Evolutionary conservation across 2,329 filamentous ascomycete genomes (phyloP).

Genomic region (Pestalotiopsis sp.): DNA sequence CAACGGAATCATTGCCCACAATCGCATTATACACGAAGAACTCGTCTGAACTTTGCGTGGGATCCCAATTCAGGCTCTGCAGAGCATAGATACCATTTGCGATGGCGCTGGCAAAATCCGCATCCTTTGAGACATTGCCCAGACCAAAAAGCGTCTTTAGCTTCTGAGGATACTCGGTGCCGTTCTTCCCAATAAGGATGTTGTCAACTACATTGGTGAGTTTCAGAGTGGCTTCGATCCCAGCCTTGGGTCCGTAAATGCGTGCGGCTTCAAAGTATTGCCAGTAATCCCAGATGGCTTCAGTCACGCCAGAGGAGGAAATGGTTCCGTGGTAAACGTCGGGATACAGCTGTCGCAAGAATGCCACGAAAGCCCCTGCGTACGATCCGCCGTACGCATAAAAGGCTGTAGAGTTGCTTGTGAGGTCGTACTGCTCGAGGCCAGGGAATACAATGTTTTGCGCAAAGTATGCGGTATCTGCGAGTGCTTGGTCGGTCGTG

Average conservation of each 20-base stretch:
- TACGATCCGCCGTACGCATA: slow-evolving; percentile 86
- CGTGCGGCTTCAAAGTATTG: slow-evolving; percentile 56
- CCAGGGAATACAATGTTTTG: slow-evolving; percentile 72
- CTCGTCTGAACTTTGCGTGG: slow-evolving; percentile 39
- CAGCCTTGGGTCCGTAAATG: slow-evolving; percentile 56
- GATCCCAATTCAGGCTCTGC: slow-evolving; percentile 58
- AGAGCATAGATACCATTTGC: slow-evolving; percentile 43
- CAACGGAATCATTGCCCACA: slow-evolving; percentile 41
- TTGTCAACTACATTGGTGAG: slow-evolving; percentile 54
- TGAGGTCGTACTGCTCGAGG: slow-evolving; percentile 68
- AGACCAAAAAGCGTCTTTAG: slow-evolving; percentile 50
- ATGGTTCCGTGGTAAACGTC: slow-evolving; percentile 80
- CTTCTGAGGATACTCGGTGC: slow-evolving; percentile 42
- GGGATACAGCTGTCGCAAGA: slow-evolving; percentile 76
- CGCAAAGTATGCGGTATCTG: slow-evolving; percentile 82
- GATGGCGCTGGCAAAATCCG: slow-evolving; percentile 52
- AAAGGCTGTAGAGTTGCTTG: slow-evolving; percentile 67
- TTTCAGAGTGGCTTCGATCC: slow-evolving; percentile 65
- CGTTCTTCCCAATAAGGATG: slow-evolving; percentile 46
- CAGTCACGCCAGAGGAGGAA: slow-evolving; percentile 77
- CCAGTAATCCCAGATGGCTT: slow-evolving; percentile 79
- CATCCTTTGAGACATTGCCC: slow-evolving; percentile 42
- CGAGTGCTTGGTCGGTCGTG: slow-evolving; percentile 80
- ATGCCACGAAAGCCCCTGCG: slow-evolving; percentile 77
- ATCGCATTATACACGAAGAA: slow-evolving; percentile 53